Percentiles rank a stretch among this genome's conserved stretches.
Evolutionary conservation across 2,329 filamentous ascomycete species (phyloP).

Genomic region (Monosporascus sp.): DNA sequence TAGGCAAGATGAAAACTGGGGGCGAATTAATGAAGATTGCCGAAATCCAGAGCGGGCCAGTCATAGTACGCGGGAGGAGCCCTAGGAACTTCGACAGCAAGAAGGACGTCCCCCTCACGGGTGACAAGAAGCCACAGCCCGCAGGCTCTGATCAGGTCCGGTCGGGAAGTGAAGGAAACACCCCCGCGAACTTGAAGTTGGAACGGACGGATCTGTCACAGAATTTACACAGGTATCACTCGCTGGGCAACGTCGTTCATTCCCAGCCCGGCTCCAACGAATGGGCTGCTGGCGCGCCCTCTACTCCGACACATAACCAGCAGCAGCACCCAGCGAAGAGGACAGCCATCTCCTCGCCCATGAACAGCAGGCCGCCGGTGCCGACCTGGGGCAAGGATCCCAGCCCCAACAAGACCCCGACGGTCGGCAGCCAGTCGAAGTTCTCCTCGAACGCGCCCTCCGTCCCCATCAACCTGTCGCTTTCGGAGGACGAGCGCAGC

Average conservation of each 20-base stretch:
- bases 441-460: slow-evolving; percentile 20
- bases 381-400: slow-evolving; percentile 40
- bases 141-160: slow-evolving; percentile 43
- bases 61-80: slow-evolving; percentile 89
- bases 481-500: slow-evolving; percentile 57
- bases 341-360: slow-evolving; percentile 46
- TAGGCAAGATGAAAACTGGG: slow-evolving; percentile 63
- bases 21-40: slow-evolving; percentile 70
- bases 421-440: slow-evolving; percentile 18
- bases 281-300: slow-evolving; percentile 39
- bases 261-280: slow-evolving; percentile 33
- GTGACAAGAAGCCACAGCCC: slow-evolving; percentile 35
- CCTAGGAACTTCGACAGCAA: slow-evolving; percentile 90
- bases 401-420: slow-evolving; percentile 17
- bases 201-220: slow-evolving; percentile 24
- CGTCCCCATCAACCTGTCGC: slow-evolving; percentile 45
- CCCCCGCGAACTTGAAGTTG: slow-evolving; percentile 24
- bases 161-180: slow-evolving; percentile 30
- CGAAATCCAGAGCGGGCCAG: slow-evolving; percentile 84
- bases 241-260: slow-evolving; percentile 10
- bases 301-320: slow-evolving; percentile 20
- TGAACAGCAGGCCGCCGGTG: slow-evolving; percentile 45
- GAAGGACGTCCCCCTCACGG: slow-evolving; percentile 51
- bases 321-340: slow-evolving; percentile 43
- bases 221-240: slow-evolving; percentile 20